Evolutionary conservation across 1,284 basidiomycete genomes (phyloP).

Genomic region (Moniliophthora roreri): DNA sequence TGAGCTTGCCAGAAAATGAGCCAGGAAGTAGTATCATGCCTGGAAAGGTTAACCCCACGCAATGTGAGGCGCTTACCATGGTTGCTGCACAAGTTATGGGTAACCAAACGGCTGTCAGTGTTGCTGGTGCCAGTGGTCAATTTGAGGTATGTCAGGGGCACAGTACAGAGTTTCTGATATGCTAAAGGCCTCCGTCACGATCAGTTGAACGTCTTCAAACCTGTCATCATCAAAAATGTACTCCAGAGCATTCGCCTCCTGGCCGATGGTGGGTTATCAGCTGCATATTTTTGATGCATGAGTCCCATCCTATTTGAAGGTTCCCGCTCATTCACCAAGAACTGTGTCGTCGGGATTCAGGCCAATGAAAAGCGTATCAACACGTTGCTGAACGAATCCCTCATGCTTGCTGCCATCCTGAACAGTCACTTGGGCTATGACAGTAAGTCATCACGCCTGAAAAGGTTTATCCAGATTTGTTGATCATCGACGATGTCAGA

Average conservation of each 20-base stretch:
- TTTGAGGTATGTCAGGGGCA: slow-evolving; percentile 72
- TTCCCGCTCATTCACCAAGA: slow-evolving; percentile 90
- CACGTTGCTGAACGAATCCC: slow-evolving; percentile 87
- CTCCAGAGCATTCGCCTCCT: slow-evolving; percentile 94
- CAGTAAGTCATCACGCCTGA: slow-evolving; percentile 58
- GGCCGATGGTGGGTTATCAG: slow-evolving; percentile 70
- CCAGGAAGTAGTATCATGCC: slow-evolving; percentile 99
- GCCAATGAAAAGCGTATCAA: slow-evolving; percentile 95
- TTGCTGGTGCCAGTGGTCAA: slow-evolving; percentile 94
- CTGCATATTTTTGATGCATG: slow-evolving; percentile 4
- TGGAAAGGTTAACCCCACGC: slow-evolving; percentile 99
- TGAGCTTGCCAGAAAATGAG: slow-evolving; percentile 96
- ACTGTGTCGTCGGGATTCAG: slow-evolving; percentile 95
- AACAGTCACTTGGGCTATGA: slow-evolving; percentile 95
- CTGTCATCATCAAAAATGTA: slow-evolving; percentile 97
- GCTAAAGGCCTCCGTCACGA: slow-evolving; percentile 9
- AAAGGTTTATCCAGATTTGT: slow-evolving; percentile 15
- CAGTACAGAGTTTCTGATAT: neutral
- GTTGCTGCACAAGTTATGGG: slow-evolving; percentile 99
- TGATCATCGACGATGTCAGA: slow-evolving; percentile 47
- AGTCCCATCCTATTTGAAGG: slow-evolving; percentile 38
- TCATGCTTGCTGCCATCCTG: slow-evolving; percentile 96
- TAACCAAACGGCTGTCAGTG: slow-evolving; percentile 92
- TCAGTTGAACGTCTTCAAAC: slow-evolving; percentile 98
- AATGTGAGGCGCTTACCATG: slow-evolving; percentile 99